These are phyloP conservation scores for Didymella pomorum DNA, from an alignment of 2,329 filamentous ascomycete species.

Conservation along the genomic window DNA sequence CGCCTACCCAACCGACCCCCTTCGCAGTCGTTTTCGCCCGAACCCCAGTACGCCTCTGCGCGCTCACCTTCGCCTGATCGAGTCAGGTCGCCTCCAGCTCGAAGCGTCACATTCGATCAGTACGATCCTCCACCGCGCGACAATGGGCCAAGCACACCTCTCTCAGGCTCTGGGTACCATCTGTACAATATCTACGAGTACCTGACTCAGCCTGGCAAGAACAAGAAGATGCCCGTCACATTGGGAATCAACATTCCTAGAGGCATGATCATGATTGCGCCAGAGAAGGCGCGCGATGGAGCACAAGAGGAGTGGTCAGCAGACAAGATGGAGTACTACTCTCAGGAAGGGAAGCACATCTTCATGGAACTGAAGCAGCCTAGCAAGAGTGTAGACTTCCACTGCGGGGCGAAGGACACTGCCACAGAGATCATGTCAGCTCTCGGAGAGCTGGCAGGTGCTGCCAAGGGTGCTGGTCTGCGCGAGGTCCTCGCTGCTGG, in stretches of 20 bases:
- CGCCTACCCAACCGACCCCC: constrained; percentile 68
- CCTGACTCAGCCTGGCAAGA: constrained; percentile 95
- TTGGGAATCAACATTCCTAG: constrained; percentile 91
- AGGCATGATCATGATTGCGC: constrained; percentile 87
- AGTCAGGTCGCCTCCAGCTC: constrained; percentile 50
- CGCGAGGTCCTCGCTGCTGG: constrained; percentile 86
- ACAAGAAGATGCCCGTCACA: constrained; percentile 98
- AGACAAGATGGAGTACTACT: constrained; percentile 96
- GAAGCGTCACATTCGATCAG: constrained; percentile 50
- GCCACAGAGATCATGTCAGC: constrained; percentile 90
- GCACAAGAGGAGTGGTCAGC: constrained; percentile 92
- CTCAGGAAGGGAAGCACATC: constrained; percentile 96
- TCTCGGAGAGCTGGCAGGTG: constrained; percentile 88
- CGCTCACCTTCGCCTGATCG: constrained; percentile 51
- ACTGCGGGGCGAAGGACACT: constrained; percentile 96
- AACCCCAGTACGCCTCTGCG: constrained; percentile 52
- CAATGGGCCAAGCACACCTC: constrained; percentile 47
- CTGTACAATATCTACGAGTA: constrained; percentile 98
- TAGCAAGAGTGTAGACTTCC: constrained; percentile 95
- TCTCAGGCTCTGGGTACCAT: constrained; percentile 82
- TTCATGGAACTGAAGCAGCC: constrained; percentile 92
- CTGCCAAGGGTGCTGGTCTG: constrained; percentile 80
- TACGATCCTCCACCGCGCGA: constrained; percentile 53
- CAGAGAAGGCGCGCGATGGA: constrained; percentile 82
- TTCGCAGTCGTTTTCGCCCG: constrained; percentile 63